These are phyloP conservation scores for Hysterangium stoloniferum DNA, from an alignment of 768 basidiomycete species.

Conservation along the genomic window DNA sequence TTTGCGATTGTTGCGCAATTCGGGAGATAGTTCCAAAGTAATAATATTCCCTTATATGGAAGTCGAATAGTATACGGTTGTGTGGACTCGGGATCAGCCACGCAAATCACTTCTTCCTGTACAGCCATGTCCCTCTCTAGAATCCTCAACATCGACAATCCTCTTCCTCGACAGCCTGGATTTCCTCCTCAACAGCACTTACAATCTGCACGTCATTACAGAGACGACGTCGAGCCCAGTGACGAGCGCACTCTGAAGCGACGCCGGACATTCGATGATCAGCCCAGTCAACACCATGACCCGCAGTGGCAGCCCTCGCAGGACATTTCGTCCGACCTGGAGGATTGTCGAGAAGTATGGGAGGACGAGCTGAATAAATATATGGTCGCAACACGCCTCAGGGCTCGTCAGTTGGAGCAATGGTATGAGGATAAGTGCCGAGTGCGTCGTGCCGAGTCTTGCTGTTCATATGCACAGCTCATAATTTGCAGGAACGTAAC, in stretches of 20 bases:
- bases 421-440: conserved; percentile 64
- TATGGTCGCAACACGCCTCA: conserved; percentile 61
- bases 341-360: conserved; percentile 78
- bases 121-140: conserved; percentile 9
- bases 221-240: conserved; percentile 1
- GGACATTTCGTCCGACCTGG: conserved; percentile 62
- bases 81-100: conserved; percentile 10
- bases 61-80: conserved; percentile 6
- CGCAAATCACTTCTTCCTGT: conserved; percentile 6
- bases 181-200: background rate
- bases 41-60: conserved; percentile 14
- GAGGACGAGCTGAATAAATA: conserved; percentile 60
- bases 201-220: conserved; percentile 1
- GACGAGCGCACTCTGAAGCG: conserved; percentile 2
- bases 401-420: conserved; percentile 63
- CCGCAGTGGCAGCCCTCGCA: conserved; percentile 28
- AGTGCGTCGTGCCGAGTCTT: conserved; percentile 32
- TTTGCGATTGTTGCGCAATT: no score
- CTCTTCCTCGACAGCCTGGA: background rate
- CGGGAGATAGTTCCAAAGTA: conserved; percentile 2
- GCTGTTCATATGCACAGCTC: background rate
- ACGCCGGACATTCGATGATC: conserved; percentile 5
- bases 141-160: conserved; percentile 11
- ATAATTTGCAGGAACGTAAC: conserved; percentile 56
- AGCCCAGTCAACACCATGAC: background rate